These are phyloP conservation scores for Ophiostoma sp. DNA, from an alignment of 2,329 filamentous ascomycete species.

Conservation along the genomic window DNA sequence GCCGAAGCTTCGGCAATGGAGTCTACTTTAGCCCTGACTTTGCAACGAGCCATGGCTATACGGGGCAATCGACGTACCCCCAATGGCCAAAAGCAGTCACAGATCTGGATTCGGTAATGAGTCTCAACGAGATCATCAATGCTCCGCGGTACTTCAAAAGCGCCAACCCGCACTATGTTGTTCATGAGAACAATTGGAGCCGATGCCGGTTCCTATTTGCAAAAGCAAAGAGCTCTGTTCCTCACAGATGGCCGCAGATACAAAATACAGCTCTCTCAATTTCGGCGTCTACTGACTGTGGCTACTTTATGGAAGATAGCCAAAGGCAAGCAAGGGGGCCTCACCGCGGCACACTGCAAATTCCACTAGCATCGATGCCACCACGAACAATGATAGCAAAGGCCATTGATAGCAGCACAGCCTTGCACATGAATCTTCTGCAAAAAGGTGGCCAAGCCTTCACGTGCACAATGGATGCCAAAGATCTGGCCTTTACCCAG, in stretches of 20 bases:
- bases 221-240: conserved; percentile 17
- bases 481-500: neutral
- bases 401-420: neutral
- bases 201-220: conserved; percentile 80
- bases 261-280: too few species aligned
- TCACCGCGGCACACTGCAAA: rapidly evolving
- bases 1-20: conserved; percentile 69
- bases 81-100: conserved; percentile 64
- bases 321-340: neutral
- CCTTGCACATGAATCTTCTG: neutral
- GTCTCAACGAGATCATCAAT: conserved; percentile 83
- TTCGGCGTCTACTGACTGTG: neutral
- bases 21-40: conserved; percentile 69
- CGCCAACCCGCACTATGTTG: conserved; percentile 59
- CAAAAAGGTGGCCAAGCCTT: neutral
- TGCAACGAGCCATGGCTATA: conserved; percentile 51
- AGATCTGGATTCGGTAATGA: conserved; percentile 54
- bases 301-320: neutral
- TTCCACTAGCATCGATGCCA: conserved; percentile 15
- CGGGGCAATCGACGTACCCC: conserved; percentile 14
- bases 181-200: conserved; percentile 75
- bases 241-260: neutral
- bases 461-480: conserved; percentile 3
- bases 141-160: conserved; percentile 56
- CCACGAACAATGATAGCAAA: neutral